Conservation (phyloP, 176 grass and related monocot genomes). For the Ampelocalamus luodianensis region DNA sequence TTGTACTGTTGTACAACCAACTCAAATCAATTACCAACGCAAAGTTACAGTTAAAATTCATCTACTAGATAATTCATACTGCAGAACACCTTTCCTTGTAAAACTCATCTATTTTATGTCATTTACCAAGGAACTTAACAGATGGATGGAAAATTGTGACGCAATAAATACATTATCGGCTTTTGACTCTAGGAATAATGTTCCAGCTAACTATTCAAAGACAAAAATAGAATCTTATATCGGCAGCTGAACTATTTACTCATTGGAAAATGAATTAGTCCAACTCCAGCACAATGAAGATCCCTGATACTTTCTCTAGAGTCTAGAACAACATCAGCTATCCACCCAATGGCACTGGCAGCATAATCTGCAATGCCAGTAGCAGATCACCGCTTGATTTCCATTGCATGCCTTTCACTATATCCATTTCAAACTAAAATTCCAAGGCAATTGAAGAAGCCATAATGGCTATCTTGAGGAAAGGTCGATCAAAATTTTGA, state of each 20-base stretch:
- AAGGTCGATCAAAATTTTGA: not conserved
- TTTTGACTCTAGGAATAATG: not conserved
- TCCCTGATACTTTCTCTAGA: not conserved
- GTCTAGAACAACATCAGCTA: not conserved
- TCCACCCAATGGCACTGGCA: not conserved
- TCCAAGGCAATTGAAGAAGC: not conserved
- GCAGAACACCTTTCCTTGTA: not conserved
- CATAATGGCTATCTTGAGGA: not conserved
- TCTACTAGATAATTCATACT: not conserved
- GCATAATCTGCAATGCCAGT: not conserved
- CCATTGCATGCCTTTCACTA: not conserved
- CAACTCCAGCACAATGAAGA: not conserved
- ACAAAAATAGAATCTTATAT: not conserved
- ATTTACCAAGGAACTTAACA: conserved; percentile 1
- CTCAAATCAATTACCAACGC: not conserved
- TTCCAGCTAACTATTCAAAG: not conserved
- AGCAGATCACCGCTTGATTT: not conserved
- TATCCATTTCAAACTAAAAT: not conserved
- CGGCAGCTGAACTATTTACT: not conserved
- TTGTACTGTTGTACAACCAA: not conserved
- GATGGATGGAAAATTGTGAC: not conserved
- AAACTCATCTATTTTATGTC: conserved; percentile 1
- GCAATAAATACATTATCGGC: not conserved
- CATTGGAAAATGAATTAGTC: not conserved
- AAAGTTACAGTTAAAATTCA: not conserved